These are phyloP conservation scores for Chaetomiaceae sp. DNA, from an alignment of 2,329 filamentous ascomycete genomes.

Conservation along the genomic window DNA sequence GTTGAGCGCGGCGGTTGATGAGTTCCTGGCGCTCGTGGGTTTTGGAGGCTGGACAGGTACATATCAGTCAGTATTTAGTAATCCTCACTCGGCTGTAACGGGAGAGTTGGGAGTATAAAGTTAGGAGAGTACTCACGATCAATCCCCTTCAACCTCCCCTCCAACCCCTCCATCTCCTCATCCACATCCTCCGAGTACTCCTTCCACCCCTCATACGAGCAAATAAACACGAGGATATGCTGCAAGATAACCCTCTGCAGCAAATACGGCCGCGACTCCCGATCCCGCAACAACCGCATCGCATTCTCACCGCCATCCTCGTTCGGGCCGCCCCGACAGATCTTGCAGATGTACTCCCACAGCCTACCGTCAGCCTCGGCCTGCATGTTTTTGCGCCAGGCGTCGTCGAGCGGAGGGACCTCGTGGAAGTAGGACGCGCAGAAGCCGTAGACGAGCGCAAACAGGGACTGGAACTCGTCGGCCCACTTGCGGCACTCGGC, in stretches of 20 bases:
- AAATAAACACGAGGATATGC: slow-evolving; percentile 35
- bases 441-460: slow-evolving; percentile 27
- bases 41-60: slow-evolving; percentile 13
- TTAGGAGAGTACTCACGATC: slow-evolving; percentile 32
- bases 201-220: slow-evolving; percentile 33
- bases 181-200: slow-evolving; percentile 28
- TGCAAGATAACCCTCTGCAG: slow-evolving; percentile 37
- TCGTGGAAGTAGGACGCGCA: slow-evolving; percentile 19
- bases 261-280: slow-evolving; percentile 32
- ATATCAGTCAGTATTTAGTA: not conserved
- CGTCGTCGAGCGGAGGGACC: slow-evolving; percentile 14
- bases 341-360: slow-evolving; percentile 36
- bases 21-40: slow-evolving; percentile 33
- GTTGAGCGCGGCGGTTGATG: slow-evolving; percentile 34
- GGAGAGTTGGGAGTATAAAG: too few species aligned
- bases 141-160: not conserved
- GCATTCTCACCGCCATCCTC: slow-evolving; percentile 32
- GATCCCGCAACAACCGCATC: slow-evolving; percentile 32
- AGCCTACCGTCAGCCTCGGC: slow-evolving; percentile 24
- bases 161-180: slow-evolving; percentile 21
- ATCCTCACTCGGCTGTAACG: not conserved
- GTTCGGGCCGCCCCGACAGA: slow-evolving; percentile 28
- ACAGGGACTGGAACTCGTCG: slow-evolving; percentile 15
- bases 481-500: not conserved
- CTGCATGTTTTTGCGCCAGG: slow-evolving; percentile 13